Evolutionary conservation across 768 basidiomycete species (phyloP), one percentile per base, ranked within the genome.

Genomic region (Xerocomellus intermedius): DNA sequence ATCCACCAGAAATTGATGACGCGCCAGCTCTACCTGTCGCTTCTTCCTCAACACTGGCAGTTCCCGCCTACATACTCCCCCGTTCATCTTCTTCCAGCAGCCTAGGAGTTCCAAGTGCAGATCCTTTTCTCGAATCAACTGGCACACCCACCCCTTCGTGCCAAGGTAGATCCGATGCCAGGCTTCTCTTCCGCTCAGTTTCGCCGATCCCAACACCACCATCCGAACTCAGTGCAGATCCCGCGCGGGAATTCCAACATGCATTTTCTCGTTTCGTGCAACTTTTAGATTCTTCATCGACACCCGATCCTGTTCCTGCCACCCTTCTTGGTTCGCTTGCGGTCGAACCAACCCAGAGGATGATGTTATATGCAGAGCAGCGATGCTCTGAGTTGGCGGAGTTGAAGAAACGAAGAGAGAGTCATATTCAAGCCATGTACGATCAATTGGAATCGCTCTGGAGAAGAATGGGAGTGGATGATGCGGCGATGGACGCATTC

Each of bases 391-490:
- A 84, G 48, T 79, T 97, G 52, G 84, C 86, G 55, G 85, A 89
- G 14, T 76, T 84, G 48, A 94, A 94, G 71, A 79, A 80, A 36
- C 74, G 80, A 30, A 80, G 94, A 13, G 94, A 96, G 64, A 74
- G 82, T 1, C 84, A 87, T 59, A 98, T 99, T 30, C 96, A 99
- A 69, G 81, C 86, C 0, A 87, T 98, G 78, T 99, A 94, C 65
- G 94, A 98, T 69, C 85, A 93, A 59, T 80, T 99, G 1, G 95
- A 96, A 68, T 85, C 85, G 0, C 79, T 98, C 4, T 99, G 96
- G 96, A 80, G 80, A 55, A 75, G 94, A 52, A 78, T 98, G 55
- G 94, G 92, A 14, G 85, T 96, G 5, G 69, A 79, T 1, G 90
- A 94, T 45, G 73, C 71, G 1, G 87, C 87, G 42, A 93, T 94